A percentile compares a stretch with the other conserved stretches of the same genome.
These are phyloP conservation scores for Coniella lustricola DNA, from an alignment of 2,329 filamentous ascomycete genomes.

Conservation along the genomic window DNA sequence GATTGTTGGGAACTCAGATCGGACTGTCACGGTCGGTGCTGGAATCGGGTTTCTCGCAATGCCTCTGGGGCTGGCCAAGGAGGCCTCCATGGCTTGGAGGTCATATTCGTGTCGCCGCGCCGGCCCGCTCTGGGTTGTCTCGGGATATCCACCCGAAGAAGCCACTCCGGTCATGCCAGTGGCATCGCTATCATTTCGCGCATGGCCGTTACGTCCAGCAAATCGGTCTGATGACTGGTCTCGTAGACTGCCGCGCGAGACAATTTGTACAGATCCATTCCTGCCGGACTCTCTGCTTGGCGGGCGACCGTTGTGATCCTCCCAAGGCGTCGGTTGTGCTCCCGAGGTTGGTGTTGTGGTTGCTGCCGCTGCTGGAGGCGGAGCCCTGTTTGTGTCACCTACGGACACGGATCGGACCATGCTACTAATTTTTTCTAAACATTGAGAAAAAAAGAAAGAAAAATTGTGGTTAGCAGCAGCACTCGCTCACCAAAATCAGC, in stretches of 20 bases:
- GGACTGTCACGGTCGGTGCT: conserved; percentile 82
- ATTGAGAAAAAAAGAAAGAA: conserved; percentile 4
- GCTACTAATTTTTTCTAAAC: conserved; percentile 86
- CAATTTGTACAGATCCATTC: conserved; percentile 25
- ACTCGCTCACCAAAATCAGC: neutral
- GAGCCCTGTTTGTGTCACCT: conserved; percentile 50
- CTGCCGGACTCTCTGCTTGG: conserved; percentile 40
- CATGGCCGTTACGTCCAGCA: conserved; percentile 45
- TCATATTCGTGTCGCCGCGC: conserved; percentile 82
- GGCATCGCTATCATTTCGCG: conserved; percentile 70
- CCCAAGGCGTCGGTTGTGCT: conserved; percentile 53
- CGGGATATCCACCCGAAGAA: conserved; percentile 74
- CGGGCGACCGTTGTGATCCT: conserved; percentile 50
- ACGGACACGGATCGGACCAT: conserved; percentile 78
- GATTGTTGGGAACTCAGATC: conserved; percentile 93
- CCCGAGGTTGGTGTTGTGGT: conserved; percentile 53
- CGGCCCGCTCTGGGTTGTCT: conserved; percentile 62
- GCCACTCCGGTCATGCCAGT: conserved; percentile 64
- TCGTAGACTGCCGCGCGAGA: conserved; percentile 33
- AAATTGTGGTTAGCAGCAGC: neutral
- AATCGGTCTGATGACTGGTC: conserved; percentile 44
- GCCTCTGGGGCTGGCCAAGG: conserved; percentile 64
- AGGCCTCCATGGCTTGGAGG: conserved; percentile 90
- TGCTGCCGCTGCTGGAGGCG: conserved; percentile 41
- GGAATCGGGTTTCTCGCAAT: conserved; percentile 82